Evolutionary conservation across 768 basidiomycete species (phyloP).

Genomic region (Pluteus cervinus): DNA sequence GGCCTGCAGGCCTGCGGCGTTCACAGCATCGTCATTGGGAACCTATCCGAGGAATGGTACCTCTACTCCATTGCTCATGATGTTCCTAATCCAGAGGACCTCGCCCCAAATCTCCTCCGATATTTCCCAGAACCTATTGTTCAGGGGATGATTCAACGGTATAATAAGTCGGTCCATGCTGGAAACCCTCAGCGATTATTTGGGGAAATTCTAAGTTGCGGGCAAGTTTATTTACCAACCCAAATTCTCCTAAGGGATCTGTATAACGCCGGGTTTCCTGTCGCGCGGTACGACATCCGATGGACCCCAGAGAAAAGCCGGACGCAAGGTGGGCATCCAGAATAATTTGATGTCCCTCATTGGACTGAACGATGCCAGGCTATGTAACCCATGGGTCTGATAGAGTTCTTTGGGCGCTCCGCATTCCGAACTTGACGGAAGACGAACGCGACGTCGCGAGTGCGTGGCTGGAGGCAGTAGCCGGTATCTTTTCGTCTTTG

Average conservation of each 20-base stretch:
- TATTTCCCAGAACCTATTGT: slow-evolving; percentile 53
- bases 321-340: slow-evolving; percentile 40
- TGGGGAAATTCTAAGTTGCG: slow-evolving; percentile 55
- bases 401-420: slow-evolving; percentile 54
- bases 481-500: too few relatives aligned
- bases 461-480: slow-evolving; percentile 45
- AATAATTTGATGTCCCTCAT: not conserved
- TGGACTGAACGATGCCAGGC: slow-evolving; percentile 27
- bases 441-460: slow-evolving; percentile 44
- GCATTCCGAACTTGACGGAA: slow-evolving; percentile 38
- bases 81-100: slow-evolving; percentile 40
- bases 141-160: slow-evolving; percentile 36
- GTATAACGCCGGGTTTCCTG: slow-evolving; percentile 47
- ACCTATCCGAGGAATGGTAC: slow-evolving; percentile 73
- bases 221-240: slow-evolving; percentile 65
- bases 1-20: slow-evolving; percentile 53
- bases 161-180: slow-evolving; percentile 31
- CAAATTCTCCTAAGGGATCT: slow-evolving; percentile 59
- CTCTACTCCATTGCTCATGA: slow-evolving; percentile 69
- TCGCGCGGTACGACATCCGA: slow-evolving; percentile 61
- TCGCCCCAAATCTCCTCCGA: slow-evolving; percentile 50
- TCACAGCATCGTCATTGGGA: slow-evolving; percentile 57
- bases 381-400: slow-evolving; percentile 72
- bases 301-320: slow-evolving; percentile 63
- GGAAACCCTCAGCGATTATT: slow-evolving; percentile 36